A percentile compares a stretch with the other conserved stretches of the same genome.
Conservation (phyloP, 1,139 yeast genomes). For the Yamadazyma siamensis region DNA sequence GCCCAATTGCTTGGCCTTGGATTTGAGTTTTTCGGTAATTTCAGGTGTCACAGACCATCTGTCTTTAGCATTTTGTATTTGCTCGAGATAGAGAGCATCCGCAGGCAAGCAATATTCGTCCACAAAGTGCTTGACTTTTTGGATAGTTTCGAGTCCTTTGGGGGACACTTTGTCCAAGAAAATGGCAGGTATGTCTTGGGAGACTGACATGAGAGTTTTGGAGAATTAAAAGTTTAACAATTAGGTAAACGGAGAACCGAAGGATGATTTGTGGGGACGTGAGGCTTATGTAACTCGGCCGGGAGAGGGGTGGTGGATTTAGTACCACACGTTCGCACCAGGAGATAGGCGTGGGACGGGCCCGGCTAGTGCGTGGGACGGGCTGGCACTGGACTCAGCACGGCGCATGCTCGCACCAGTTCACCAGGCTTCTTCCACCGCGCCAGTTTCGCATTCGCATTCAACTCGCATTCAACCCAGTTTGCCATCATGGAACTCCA, state of each 20-base stretch:
- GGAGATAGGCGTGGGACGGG: too few species aligned
- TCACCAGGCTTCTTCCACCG: too few species aligned
- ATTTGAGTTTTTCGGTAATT: slow-evolving; percentile 51
- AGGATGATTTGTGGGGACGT: too few species aligned
- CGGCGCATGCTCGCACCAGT: too few species aligned
- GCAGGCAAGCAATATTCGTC: slow-evolving; percentile 62
- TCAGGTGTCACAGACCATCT: slow-evolving; percentile 54
- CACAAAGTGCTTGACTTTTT: slow-evolving; percentile 49
- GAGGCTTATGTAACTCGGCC: too few species aligned
- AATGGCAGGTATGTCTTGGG: slow-evolving; percentile 44
- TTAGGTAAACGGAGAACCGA: too few species aligned
- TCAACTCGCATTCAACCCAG: too few species aligned
- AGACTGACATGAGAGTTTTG: slow-evolving; percentile 10
- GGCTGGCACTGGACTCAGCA: too few species aligned
- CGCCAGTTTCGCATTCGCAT: slow-evolving; percentile 7
- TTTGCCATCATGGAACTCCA: slow-evolving; percentile 30
- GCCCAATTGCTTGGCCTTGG: slow-evolving; percentile 53
- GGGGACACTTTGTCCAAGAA: slow-evolving; percentile 45
- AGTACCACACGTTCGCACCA: neutral
- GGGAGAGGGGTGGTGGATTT: too few species aligned
- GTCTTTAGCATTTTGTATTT: slow-evolving; percentile 37
- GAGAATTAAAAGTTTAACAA: neutral
- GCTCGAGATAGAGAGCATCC: slow-evolving; percentile 41
- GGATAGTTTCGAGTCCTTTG: slow-evolving; percentile 50
- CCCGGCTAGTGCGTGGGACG: too few species aligned